Conservation (phyloP, 805 yeast species). For the Candida xiaguanensis region DNA sequence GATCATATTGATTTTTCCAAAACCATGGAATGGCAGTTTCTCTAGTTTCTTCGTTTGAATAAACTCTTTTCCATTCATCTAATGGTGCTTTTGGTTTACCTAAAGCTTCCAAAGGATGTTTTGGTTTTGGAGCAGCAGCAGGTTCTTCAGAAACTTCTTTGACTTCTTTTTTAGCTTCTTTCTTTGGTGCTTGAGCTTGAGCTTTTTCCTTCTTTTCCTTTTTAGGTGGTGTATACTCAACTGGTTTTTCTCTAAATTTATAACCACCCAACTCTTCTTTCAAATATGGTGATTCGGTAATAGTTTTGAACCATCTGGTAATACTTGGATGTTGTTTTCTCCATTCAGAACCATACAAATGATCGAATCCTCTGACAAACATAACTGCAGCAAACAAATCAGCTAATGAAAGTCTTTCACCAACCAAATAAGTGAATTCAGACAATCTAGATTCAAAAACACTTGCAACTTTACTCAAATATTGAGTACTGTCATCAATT, state of each 20-base stretch:
- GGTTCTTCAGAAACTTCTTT: slow-evolving; percentile 36
- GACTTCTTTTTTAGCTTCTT: slow-evolving; percentile 26
- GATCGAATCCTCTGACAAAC: slow-evolving; percentile 51
- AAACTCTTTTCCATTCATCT: slow-evolving; percentile 94
- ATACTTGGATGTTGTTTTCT: slow-evolving; percentile 57
- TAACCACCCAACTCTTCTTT: slow-evolving; percentile 47
- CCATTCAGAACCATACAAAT: slow-evolving; percentile 63
- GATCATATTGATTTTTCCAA: slow-evolving; percentile 88
- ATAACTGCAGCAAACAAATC: slow-evolving; percentile 55
- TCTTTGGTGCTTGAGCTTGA: slow-evolving; percentile 36
- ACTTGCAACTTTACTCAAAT: slow-evolving; percentile 35
- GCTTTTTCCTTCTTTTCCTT: slow-evolving; percentile 65
- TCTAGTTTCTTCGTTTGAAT: slow-evolving; percentile 97
- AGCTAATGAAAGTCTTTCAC: slow-evolving; percentile 54
- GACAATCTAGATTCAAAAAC: slow-evolving; percentile 56
- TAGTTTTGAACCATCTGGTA: slow-evolving; percentile 70
- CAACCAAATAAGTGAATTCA: slow-evolving; percentile 64
- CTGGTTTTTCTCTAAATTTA: slow-evolving; percentile 61
- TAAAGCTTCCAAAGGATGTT: slow-evolving; percentile 86
- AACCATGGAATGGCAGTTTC: slow-evolving; percentile 93
- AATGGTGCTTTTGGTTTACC: slow-evolving; percentile 67
- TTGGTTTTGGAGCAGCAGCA: slow-evolving; percentile 68
- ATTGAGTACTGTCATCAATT: slow-evolving; percentile 44
- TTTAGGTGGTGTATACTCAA: slow-evolving; percentile 66
- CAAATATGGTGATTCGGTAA: slow-evolving; percentile 44